Evolutionary conservation across 2,329 filamentous ascomycete species (phyloP).

Genomic region (Lachnellula occidentalis): DNA sequence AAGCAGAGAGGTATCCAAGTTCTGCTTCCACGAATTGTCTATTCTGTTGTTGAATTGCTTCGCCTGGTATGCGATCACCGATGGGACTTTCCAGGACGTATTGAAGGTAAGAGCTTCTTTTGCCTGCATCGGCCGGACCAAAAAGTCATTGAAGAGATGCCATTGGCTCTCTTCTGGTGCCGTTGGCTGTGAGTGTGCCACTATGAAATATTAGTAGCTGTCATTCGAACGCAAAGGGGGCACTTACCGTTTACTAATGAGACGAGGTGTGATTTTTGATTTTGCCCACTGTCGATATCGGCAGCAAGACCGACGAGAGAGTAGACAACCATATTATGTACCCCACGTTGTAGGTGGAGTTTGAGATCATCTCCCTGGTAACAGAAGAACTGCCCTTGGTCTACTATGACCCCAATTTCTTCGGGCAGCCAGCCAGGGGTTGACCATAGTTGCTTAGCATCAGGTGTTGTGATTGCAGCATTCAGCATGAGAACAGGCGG

Average conservation of each 20-base stretch:
- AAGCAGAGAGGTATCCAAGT: constrained; percentile 76
- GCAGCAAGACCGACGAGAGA: constrained; percentile 85
- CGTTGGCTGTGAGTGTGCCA: constrained; percentile 59
- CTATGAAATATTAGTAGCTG: constrained; percentile 35
- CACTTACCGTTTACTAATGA: constrained; percentile 76
- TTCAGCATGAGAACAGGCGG: constrained; percentile 88
- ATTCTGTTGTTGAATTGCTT: constrained; percentile 76
- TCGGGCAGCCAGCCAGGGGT: constrained; percentile 87
- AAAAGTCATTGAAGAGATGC: constrained; percentile 97
- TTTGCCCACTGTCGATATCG: constrained; percentile 80
- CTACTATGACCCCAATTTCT: constrained; percentile 87
- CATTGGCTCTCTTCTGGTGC: constrained; percentile 64
- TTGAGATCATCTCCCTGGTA: constrained; percentile 89
- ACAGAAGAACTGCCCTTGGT: constrained; percentile 88
- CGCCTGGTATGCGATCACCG: constrained; percentile 79
- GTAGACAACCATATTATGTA: constrained; percentile 80
- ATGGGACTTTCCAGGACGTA: constrained; percentile 86
- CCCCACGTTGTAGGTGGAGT: constrained; percentile 70
- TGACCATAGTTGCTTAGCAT: constrained; percentile 78
- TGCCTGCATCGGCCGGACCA: constrained; percentile 72
- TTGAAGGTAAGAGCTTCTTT: constrained; percentile 89
- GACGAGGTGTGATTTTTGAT: constrained; percentile 85
- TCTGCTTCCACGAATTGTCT: constrained; percentile 79
- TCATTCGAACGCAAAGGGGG: background rate
- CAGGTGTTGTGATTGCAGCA: constrained; percentile 64